Evolutionary conservation across 257 asterid genomes (phyloP).

Genomic region (Petunia axillaris): DNA sequence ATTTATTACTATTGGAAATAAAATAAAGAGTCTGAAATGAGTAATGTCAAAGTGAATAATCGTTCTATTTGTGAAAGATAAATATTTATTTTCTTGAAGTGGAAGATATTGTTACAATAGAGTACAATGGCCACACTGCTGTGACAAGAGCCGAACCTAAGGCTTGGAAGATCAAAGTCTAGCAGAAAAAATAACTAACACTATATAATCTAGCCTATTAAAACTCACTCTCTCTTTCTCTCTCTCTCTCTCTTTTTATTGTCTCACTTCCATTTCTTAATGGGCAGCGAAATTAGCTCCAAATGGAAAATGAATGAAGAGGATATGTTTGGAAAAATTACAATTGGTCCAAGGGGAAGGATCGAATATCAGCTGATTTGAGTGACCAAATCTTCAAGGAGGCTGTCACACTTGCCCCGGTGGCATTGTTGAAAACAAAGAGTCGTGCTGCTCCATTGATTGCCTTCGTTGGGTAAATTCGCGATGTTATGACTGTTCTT

Average conservation of each 20-base stretch:
- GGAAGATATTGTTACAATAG: neutral
- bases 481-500: slow-evolving; percentile 68
- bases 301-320: neutral
- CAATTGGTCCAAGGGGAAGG: slow-evolving; percentile 38
- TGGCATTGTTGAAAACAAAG: slow-evolving; percentile 84
- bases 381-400: slow-evolving; percentile 74
- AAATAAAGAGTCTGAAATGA: neutral
- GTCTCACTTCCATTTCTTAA: neutral
- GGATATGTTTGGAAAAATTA: neutral
- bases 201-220: neutral
- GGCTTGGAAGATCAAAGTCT: neutral
- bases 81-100: too few species aligned
- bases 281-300: neutral
- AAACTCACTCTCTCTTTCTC: neutral
- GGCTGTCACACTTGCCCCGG: slow-evolving; percentile 55
- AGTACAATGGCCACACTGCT: neutral
- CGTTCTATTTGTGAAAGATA: too few species aligned
- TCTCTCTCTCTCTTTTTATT: neutral
- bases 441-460: slow-evolving; percentile 55
- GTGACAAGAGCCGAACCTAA: neutral
- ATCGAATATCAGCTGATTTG: slow-evolving; percentile 60
- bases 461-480: slow-evolving; percentile 82
- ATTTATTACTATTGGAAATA: neutral
- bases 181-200: neutral
- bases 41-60: neutral